A percentile compares a stretch with the other conserved stretches of the same genome.
Conservation (phyloP, 108 stramenopile genomes). For the Pseudonitzschia multiseries region DNA sequence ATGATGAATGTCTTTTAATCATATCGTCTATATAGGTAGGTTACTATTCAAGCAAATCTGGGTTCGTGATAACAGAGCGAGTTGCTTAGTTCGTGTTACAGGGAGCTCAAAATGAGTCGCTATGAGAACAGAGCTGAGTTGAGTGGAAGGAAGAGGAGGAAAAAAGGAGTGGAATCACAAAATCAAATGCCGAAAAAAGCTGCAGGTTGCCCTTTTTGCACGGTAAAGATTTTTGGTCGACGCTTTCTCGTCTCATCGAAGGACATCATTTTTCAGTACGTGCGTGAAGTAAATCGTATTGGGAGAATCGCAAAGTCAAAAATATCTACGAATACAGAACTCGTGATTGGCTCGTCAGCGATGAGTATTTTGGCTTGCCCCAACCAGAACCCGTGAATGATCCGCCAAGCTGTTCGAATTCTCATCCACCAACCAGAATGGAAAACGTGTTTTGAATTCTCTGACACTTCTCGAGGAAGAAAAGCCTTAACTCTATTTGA, state of each 20-base stretch:
- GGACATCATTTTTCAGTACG: not conserved
- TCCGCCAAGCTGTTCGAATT: not conserved
- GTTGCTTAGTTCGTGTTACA: not conserved
- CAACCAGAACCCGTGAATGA: constrained; percentile 9
- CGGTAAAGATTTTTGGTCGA: not conserved
- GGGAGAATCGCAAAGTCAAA: not conserved
- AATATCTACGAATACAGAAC: not conserved
- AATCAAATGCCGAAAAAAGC: not conserved
- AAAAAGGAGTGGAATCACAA: not conserved
- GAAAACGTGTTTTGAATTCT: not conserved
- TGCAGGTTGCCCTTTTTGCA: not conserved
- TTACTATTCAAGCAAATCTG: too few species aligned
- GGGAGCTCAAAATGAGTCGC: not conserved
- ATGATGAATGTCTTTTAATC: not conserved
- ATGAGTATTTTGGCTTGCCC: not conserved
- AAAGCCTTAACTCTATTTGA: not conserved
- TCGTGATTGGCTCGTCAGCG: not conserved
- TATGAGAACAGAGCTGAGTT: constrained; percentile 2
- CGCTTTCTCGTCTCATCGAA: not conserved
- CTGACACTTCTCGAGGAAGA: not conserved
- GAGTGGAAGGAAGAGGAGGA: not conserved
- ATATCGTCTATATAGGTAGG: too few species aligned
- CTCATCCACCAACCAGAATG: not conserved
- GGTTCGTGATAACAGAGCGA: too few species aligned
- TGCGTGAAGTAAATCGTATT: not conserved